These are phyloP conservation scores for Ophiosphaerella narmari DNA, from an alignment of 2,329 filamentous ascomycete genomes.

Conservation along the genomic window DNA sequence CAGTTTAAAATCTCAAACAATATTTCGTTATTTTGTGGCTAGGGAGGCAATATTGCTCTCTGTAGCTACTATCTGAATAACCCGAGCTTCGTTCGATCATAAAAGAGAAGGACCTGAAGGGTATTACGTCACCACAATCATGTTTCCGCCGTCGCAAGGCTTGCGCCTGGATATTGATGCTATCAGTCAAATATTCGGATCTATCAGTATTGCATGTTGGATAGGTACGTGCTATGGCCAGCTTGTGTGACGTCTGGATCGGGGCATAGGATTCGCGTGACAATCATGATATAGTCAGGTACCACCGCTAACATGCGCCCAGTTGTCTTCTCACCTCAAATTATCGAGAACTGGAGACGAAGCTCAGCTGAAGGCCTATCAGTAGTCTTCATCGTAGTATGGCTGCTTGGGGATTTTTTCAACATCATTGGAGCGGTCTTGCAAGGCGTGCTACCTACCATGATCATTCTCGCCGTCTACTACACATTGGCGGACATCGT, in stretches of 20 bases:
- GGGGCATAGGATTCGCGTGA: not conserved
- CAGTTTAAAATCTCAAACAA: too few relatives aligned
- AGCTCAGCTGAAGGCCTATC: conserved; percentile 85
- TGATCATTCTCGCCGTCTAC: conserved; percentile 72
- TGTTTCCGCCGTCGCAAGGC: conserved; percentile 60
- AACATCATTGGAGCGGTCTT: conserved; percentile 92
- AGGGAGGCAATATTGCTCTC: not conserved
- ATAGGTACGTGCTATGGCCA: conserved; percentile 53
- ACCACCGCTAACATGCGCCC: conserved; percentile 13
- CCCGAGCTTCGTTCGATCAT: not conserved
- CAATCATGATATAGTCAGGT: not conserved
- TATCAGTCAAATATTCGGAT: conserved; percentile 90
- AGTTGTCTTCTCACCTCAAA: conserved; percentile 93
- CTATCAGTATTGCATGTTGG: conserved; percentile 97
- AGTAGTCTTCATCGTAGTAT: conserved; percentile 88
- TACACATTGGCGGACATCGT: conserved; percentile 51
- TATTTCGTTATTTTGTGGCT: too few relatives aligned
- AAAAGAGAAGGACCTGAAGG: conserved; percentile 6
- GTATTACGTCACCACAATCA: conserved; percentile 43
- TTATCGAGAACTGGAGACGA: conserved; percentile 90
- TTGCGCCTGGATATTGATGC: conserved; percentile 83
- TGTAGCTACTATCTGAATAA: not conserved
- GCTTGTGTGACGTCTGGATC: not conserved
- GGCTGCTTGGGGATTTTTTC: conserved; percentile 93
- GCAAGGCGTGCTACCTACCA: conserved; percentile 90